Evolutionary conservation across 768 basidiomycete species (phyloP), one percentile per base, ranked within the genome.

Genomic region (Russula emetica): DNA sequence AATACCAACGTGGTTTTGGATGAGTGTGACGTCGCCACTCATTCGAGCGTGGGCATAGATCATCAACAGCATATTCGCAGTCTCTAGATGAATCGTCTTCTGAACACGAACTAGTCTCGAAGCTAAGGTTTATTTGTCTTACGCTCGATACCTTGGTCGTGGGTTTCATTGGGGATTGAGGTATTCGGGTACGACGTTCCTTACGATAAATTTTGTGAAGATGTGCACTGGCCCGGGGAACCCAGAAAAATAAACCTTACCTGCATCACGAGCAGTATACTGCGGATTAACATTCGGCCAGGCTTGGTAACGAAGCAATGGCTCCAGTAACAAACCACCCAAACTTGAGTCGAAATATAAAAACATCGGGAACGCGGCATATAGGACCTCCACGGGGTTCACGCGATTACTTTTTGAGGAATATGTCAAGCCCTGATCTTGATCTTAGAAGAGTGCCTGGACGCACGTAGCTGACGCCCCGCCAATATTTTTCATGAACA

Each of bases 31-130:
- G 4, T 66, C 18, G 4, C 62, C 55, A 13, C 53, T 66, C n/a
- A 45, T 14, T 22, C 38, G 56, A 22, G 50, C 44, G 24, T 62
- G 38, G 22, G 60, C 67, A 52, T 59, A 67, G 10, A 50, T 60
- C 67, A 67, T 67, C 34, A 67, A 62, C 44, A 67, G 38, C 64
- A 67, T 67, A 42, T 66, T 66, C 16, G 64, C 60, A 13, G 67
- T 55, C 65, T 62, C 67, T 67, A 18, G 32, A 45, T 18, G 11
- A 10, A 34, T 32, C 14, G 10, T 22, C 14, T 32, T 55, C 49
- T 44, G 36, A 54, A 45, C 20, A 28, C 13, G 52, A 42, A 45
- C 8, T 11, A 54, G 36, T 11, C 6, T n/a, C 38, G 2, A 18
- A 7, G 38, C 20, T 3, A 20, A 6, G 6, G 9, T 26, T 26